A percentile compares a stretch with the other conserved stretches of the same genome.
phyloP scores from a whole-genome alignment of 306 rosid genomes.

The Prosopis cineraria region DNA sequence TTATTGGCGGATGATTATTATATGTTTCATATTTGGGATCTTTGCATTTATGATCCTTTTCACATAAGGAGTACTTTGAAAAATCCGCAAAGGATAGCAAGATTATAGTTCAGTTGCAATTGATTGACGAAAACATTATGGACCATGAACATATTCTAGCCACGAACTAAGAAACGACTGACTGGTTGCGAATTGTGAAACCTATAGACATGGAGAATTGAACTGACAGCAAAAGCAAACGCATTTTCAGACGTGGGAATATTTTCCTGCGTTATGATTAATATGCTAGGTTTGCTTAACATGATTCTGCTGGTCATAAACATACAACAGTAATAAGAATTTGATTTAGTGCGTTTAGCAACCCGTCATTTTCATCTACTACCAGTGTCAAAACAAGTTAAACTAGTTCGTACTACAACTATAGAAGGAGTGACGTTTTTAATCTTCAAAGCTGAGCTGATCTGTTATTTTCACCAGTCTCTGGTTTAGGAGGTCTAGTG shows the following conservation, averaged over 20 bases:
- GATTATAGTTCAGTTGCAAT: too few relatives aligned
- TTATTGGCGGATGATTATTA: background rate
- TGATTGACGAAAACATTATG: background rate
- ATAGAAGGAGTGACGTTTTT: background rate
- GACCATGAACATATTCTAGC: background rate
- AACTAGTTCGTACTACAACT: background rate
- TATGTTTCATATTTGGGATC: background rate
- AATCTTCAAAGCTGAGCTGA: background rate
- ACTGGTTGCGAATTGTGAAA: background rate
- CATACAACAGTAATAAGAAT: slow-evolving; percentile 3
- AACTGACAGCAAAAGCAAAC: background rate
- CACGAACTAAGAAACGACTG: background rate
- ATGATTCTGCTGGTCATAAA: background rate
- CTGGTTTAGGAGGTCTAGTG: background rate
- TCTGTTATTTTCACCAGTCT: background rate
- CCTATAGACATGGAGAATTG: background rate
- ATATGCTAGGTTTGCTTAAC: background rate
- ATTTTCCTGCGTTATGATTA: background rate
- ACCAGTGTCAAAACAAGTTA: background rate
- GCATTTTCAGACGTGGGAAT: background rate
- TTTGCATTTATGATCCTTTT: background rate
- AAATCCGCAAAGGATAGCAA: background rate
- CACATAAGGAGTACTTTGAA: background rate
- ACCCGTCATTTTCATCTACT: background rate
- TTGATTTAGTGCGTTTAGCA: background rate